These are phyloP conservation scores for Fusarium sp. DNA, from an alignment of 2,329 filamentous ascomycete genomes.

Conservation along the genomic window DNA sequence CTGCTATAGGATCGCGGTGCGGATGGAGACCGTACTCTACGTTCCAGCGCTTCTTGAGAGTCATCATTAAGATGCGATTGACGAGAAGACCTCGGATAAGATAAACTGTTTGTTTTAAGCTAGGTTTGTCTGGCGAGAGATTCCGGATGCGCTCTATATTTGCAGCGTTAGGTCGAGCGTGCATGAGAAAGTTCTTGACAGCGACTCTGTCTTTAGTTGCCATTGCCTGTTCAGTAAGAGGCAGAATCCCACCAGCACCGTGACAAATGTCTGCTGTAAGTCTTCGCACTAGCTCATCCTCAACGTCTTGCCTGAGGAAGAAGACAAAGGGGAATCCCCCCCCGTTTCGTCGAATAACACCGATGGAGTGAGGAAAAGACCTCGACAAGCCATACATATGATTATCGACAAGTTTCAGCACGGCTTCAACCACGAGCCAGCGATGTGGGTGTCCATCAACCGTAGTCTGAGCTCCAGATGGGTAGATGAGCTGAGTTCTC, in stretches of 20 bases:
- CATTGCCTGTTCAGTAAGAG: slow-evolving; percentile 31
- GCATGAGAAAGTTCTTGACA: slow-evolving; percentile 39
- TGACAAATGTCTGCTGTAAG: slow-evolving; percentile 35
- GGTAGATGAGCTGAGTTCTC: slow-evolving; percentile 67
- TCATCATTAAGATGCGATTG: slow-evolving; percentile 66
- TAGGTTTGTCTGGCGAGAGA: slow-evolving; percentile 35
- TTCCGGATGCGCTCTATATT: slow-evolving; percentile 20
- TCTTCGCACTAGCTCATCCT: slow-evolving; percentile 51
- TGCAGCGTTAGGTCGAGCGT: slow-evolving; percentile 3
- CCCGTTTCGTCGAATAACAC: slow-evolving; percentile 48
- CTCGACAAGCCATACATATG: slow-evolving; percentile 50
- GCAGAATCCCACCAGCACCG: slow-evolving; percentile 35
- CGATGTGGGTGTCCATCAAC: slow-evolving; percentile 65
- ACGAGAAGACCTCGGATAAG: slow-evolving; percentile 71
- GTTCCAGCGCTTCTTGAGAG: slow-evolving; percentile 71
- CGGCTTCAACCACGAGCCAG: slow-evolving; percentile 56
- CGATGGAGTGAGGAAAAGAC: slow-evolving; percentile 45
- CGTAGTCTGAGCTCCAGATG: slow-evolving; percentile 58
- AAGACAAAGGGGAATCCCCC: slow-evolving; percentile 58
- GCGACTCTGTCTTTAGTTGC: slow-evolving; percentile 34
- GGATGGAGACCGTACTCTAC: slow-evolving; percentile 72
- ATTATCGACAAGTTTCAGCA: slow-evolving; percentile 54
- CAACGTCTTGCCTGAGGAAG: slow-evolving; percentile 60
- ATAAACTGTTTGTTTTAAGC: slow-evolving; percentile 50
- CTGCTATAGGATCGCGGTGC: slow-evolving; percentile 69